These are phyloP conservation scores for Oidiodendron maius DNA, from an alignment of 495 filamentous ascomycete species.

Conservation along the genomic window DNA sequence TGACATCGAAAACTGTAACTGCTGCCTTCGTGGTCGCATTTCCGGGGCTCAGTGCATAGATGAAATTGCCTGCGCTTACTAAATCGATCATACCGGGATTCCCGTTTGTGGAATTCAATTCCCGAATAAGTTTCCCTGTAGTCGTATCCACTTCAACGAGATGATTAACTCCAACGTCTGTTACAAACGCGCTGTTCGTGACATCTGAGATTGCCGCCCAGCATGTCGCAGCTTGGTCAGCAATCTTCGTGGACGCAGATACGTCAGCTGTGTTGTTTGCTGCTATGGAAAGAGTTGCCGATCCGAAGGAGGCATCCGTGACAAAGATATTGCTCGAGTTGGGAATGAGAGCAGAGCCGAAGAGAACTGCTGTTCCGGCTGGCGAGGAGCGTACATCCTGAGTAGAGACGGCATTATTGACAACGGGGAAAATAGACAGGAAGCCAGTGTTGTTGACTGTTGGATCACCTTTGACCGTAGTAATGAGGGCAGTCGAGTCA, in stretches of 20 bases:
- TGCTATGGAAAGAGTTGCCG: conserved; percentile 30
- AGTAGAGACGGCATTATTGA: conserved; percentile 18
- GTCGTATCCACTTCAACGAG: conserved; percentile 45
- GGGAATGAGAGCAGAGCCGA: conserved; percentile 42
- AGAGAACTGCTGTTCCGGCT: conserved; percentile 46
- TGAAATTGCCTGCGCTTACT: conserved; percentile 38
- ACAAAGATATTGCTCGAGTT: conserved; percentile 36
- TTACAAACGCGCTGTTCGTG: conserved; percentile 46
- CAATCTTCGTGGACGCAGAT: conserved; percentile 28
- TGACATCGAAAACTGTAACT: conserved; percentile 45
- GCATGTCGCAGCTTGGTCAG: conserved; percentile 48
- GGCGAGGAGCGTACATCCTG: conserved; percentile 32
- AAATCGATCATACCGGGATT: conserved; percentile 51
- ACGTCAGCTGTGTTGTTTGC: conserved; percentile 18
- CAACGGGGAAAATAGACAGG: conserved; percentile 41
- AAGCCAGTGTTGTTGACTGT: conserved; percentile 49
- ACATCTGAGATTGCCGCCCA: conserved; percentile 39
- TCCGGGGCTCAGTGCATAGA: conserved; percentile 50
- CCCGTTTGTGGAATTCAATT: conserved; percentile 24
- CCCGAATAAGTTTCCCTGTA: conserved; percentile 34
- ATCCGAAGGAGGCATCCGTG: conserved; percentile 52
- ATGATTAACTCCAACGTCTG: conserved; percentile 42
- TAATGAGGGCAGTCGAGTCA: conserved; percentile 42
- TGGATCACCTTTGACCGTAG: conserved; percentile 51
- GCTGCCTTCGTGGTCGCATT: conserved; percentile 38